Conservation (phyloP, 345 rosid species). For the Theobroma cacao region DNA sequence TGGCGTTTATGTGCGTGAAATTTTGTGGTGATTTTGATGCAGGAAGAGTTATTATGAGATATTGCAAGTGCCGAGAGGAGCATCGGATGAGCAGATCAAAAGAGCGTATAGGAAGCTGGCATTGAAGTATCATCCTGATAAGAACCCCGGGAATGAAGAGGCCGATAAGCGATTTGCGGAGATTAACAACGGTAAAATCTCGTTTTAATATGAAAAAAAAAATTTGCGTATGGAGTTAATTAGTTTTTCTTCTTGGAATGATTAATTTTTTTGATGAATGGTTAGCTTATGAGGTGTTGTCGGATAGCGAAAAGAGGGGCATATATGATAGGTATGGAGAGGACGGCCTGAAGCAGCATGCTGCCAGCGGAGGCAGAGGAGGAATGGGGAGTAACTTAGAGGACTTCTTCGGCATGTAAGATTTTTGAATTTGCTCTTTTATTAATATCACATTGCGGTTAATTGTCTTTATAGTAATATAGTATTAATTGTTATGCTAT, state of each 20-base stretch:
- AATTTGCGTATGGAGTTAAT: not conserved
- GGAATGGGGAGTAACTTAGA: slow-evolving; percentile 70
- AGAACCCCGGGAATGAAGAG: slow-evolving; percentile 93
- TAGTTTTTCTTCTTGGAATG: not conserved
- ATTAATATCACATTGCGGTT: not conserved
- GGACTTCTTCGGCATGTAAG: slow-evolving; percentile 62
- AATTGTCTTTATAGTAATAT: not conserved
- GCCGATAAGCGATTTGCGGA: slow-evolving; percentile 87
- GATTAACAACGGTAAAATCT: slow-evolving; percentile 70
- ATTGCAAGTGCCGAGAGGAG: slow-evolving; percentile 86
- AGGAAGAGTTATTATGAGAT: slow-evolving; percentile 95
- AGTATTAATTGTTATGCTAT: not conserved
- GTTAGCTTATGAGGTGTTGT: slow-evolving; percentile 92
- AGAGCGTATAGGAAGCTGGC: slow-evolving; percentile 97
- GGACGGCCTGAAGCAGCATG: slow-evolving; percentile 93
- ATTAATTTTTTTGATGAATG: not conserved
- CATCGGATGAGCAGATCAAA: slow-evolving; percentile 96
- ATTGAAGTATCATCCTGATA: slow-evolving; percentile 97
- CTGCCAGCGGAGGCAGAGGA: slow-evolving; percentile 82
- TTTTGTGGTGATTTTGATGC: slow-evolving; percentile 18
- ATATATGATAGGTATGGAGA: slow-evolving; percentile 91
- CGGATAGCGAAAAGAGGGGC: slow-evolving; percentile 83
- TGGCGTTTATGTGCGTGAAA: not conserved
- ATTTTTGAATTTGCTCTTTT: not conserved
- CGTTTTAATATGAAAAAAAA: not conserved